These are phyloP conservation scores for Zygosaccharomyces bailii DNA, from an alignment of 805 yeast species.

Conservation along the genomic window DNA sequence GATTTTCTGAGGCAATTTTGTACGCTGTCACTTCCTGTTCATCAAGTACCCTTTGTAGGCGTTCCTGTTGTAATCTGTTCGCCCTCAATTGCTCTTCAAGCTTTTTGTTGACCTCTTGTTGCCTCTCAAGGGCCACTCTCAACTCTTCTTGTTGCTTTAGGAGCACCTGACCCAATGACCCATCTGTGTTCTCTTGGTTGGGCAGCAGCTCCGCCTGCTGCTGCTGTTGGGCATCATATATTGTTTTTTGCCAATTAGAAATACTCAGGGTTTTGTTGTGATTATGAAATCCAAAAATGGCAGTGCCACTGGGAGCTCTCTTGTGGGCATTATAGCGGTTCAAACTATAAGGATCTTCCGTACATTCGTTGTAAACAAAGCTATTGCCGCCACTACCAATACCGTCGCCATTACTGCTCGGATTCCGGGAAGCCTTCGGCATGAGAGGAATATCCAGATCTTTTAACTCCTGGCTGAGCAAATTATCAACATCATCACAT, in stretches of 20 bases:
- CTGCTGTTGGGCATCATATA: conserved; percentile 11
- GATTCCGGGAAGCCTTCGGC: conserved; percentile 16
- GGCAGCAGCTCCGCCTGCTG: conserved; percentile 10
- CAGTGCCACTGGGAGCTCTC: conserved; percentile 72
- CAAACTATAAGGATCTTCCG: conserved; percentile 13
- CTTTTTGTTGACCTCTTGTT: conserved; percentile 29
- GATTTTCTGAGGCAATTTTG: conserved; percentile 11
- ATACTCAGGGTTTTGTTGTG: conserved; percentile 63
- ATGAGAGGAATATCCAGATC: conserved; percentile 60
- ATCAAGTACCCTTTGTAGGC: conserved; percentile 26
- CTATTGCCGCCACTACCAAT: conserved; percentile 2
- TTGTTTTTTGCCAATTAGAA: conserved; percentile 41
- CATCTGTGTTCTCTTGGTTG: conserved; percentile 38
- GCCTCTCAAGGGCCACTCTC: conserved; percentile 29
- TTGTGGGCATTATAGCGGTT: conserved; percentile 39
- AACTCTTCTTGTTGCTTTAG: conserved; percentile 30
- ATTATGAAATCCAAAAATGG: conserved; percentile 68
- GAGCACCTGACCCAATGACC: conserved; percentile 17
- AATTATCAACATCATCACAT: conserved; percentile 51
- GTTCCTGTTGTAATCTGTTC: conserved; percentile 32
- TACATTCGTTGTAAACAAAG: conserved; percentile 1
- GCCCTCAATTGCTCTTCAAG: conserved; percentile 30
- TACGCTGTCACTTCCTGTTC: conserved; percentile 23
- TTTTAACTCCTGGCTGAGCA: conserved; percentile 55
- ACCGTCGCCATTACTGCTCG: background rate